Evolutionary conservation across 345 rosid species (phyloP).

Genomic region (Alliaria petiolata): DNA sequence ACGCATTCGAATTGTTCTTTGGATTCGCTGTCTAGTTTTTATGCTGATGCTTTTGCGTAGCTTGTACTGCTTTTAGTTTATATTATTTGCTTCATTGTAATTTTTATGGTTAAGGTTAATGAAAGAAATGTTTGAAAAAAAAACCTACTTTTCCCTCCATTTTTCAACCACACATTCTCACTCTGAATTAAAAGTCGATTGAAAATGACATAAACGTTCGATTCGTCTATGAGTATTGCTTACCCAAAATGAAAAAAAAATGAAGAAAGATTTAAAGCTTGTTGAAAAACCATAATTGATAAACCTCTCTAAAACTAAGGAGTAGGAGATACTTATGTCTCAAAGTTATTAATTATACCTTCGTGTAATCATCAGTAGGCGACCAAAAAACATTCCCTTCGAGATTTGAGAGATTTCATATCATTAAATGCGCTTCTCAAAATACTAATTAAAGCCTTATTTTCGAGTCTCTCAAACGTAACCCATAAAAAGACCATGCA

Average conservation of each 20-base stretch:
- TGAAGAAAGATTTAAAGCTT: background rate
- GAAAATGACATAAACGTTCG: too few species aligned
- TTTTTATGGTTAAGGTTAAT: too few species aligned
- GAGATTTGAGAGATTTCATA: constrained; percentile 30
- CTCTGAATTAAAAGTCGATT: too few species aligned
- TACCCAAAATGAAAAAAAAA: too few species aligned
- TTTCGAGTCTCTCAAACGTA: constrained; percentile 21
- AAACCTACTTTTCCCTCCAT: too few species aligned
- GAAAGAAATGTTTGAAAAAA: too few species aligned
- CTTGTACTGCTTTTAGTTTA: too few species aligned
- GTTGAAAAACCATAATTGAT: background rate
- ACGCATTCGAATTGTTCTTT: too few species aligned
- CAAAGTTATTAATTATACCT: constrained; percentile 5
- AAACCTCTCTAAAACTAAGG: background rate
- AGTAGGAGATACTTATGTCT: constrained; percentile 12
- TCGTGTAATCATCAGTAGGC: constrained; percentile 11
- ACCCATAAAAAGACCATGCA: constrained; percentile 29
- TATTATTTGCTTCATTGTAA: too few species aligned
- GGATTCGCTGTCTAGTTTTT: too few species aligned
- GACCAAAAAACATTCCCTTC: constrained; percentile 34
- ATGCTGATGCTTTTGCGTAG: too few species aligned
- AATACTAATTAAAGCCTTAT: constrained; percentile 1
- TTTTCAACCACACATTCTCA: background rate
- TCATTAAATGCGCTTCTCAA: constrained; percentile 28
- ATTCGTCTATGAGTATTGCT: too few species aligned